Base-by-base conservation (phyloP, 2,329 filamentous ascomycete species). In the Westerdykella ornata region DNA sequence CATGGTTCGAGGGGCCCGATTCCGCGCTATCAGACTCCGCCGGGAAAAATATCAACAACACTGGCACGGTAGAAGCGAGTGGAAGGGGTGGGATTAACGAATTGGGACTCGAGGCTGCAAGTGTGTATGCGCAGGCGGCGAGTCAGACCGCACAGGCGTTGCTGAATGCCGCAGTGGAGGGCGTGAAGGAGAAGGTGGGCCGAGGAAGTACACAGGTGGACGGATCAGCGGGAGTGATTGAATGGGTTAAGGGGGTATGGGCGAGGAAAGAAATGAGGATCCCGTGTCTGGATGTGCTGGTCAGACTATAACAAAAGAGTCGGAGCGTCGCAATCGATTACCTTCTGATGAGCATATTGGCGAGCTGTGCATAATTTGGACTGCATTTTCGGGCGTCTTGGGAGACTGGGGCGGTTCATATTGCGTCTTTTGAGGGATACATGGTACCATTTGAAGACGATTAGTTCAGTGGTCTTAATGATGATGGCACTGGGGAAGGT, bases 201-300 rank as follows among this genome's bases (percentile, higher is more conserved):
- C 43, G 40, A 26, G 82, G 84, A 5, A 56, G 65, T 84, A 84
- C 22, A 26, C 22, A 26, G 12, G 22, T 8, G 22, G 22, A 80
- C 84, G 85, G 1, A 82, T 86, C 0, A 72, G 89, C 37, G 87
- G 86, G 0, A 73, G 90, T 26, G 22, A 37, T 42, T 32, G 88
- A 94, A 66, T 95, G 89, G 88, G 68, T 95, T 45, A 77, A 88
- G 53, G 88, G 81, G 57, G 67, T 94, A 38, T 67, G 95, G 38
- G 89, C 88, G 3, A 80, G 80, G 66, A 80, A 85, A 56, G 89
- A 96, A 65, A 94, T 90, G 86, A 79, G 85, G 54, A 78, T 98
- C 49, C 88, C 90, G 43, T 96, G 89, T 65, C 76, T 98, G 67
- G 88, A 95, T 66, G 78, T 97, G 20, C 82, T 89, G 55, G 80